Base-by-base conservation (phyloP, 2,329 filamentous ascomycete genomes). In the Pyrenochaeta sp. region DNA sequence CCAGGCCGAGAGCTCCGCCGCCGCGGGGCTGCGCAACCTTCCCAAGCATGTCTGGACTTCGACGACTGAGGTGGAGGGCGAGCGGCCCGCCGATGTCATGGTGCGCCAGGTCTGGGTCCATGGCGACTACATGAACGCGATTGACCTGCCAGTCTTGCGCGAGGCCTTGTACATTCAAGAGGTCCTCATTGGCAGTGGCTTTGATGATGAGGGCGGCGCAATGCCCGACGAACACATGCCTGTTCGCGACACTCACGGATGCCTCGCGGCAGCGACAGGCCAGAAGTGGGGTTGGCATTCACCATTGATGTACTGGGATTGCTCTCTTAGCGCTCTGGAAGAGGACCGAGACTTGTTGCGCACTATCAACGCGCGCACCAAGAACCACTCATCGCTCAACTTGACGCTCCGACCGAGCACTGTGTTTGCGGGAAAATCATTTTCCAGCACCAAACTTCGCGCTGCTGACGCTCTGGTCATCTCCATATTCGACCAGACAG, bases 21-120 rank as follows among this genome's bases (percentile, higher is more conserved):
- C 87, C 68, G 87, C 88, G 61, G 85, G 87, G 20, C 88, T 89
- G 43, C 89, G 87, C 46, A 89, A 87, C 57, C 79, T 92, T 7
- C 90, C 90, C 27, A 87, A 89, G 67, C 89, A 93, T 83, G 90
- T 90, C 62, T 94, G 90, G 90, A 92, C 90, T 21, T 88, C 88
- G 32, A 89, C 88, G 5, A 85, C 86, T 54, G 85, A 87, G 23
- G 79, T 90, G 48, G 77, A 83, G 31, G 83, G 84, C 42, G 79
- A 79, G 48, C 75, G 76, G 4, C 69, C 77, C 21, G 78, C 80
- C 39, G 90, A 94, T 71, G 86, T 94, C n/a, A 86, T 90, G 50
- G 90, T 94, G 85, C 88, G 90, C 61, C 90, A 90, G 51, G 84
- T 91, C 50, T 94, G 90, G 90, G 83, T 94, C 14, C 90, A 93